Evolutionary conservation across 306 rosid genomes (phyloP).

Genomic region (Myrica gale): DNA sequence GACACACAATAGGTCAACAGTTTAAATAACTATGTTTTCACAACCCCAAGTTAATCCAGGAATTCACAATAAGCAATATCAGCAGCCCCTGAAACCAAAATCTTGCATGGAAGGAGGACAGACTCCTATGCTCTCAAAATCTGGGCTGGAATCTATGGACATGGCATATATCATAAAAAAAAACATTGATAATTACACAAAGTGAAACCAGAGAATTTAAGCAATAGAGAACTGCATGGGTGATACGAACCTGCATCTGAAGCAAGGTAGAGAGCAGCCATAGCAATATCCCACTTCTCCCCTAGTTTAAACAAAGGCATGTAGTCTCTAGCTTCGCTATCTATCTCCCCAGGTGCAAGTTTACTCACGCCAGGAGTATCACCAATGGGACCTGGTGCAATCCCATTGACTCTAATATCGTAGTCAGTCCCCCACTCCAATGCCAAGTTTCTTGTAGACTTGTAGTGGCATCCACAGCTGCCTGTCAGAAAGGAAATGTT

Average conservation of each 20-base stretch:
- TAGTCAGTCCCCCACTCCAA: slow-evolving; percentile 93
- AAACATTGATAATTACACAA: background rate
- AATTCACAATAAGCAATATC: background rate
- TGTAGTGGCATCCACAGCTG: slow-evolving; percentile 89
- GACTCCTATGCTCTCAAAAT: background rate
- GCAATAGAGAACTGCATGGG: slow-evolving; percentile 8
- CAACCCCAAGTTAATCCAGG: no score
- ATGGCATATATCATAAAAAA: background rate
- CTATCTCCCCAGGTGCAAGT: slow-evolving; percentile 70
- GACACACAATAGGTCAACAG: background rate
- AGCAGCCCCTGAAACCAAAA: background rate
- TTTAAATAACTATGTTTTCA: background rate
- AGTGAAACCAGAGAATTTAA: slow-evolving; percentile 10
- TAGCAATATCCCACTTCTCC: slow-evolving; percentile 96
- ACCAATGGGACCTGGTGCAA: slow-evolving; percentile 91
- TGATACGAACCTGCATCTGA: slow-evolving; percentile 78
- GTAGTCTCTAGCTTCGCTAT: slow-evolving; percentile 42
- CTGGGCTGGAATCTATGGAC: background rate
- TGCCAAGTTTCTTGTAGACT: slow-evolving; percentile 92
- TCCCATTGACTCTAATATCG: slow-evolving; percentile 89
- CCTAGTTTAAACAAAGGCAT: slow-evolving; percentile 71
- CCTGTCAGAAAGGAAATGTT: slow-evolving; percentile 45
- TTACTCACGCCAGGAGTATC: slow-evolving; percentile 89
- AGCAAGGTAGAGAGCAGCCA: slow-evolving; percentile 79
- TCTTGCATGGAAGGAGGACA: background rate